A percentile compares a stretch with the other conserved stretches of the same genome.
These are phyloP conservation scores for Alternaria sp. DNA, from an alignment of 2,329 filamentous ascomycete species.

Conservation along the genomic window DNA sequence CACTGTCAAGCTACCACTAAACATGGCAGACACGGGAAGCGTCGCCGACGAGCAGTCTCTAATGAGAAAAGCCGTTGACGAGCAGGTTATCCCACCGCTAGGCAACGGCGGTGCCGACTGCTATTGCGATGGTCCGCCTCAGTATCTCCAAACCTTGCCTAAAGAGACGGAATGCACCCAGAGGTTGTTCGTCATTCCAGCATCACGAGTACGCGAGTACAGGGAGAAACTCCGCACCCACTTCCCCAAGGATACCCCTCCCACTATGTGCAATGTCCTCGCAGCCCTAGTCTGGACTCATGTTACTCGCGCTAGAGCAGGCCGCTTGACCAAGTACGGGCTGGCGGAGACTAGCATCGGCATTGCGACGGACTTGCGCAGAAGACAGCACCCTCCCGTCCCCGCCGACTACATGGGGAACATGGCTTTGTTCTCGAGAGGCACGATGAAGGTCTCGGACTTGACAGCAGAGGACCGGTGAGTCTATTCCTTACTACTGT, in stretches of 20 bases:
- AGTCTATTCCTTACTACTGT: constrained; percentile 23
- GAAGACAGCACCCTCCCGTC: constrained; percentile 35
- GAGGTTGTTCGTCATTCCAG: constrained; percentile 41
- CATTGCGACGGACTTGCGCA: constrained; percentile 43
- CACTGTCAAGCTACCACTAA: constrained; percentile 19
- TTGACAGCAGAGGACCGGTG: constrained; percentile 39
- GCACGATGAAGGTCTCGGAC: constrained; percentile 36
- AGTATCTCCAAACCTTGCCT: constrained; percentile 39
- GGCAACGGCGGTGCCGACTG: constrained; percentile 30
- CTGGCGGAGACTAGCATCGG: constrained; percentile 37
- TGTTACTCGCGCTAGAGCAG: constrained; percentile 43
- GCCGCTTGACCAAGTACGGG: constrained; percentile 25
- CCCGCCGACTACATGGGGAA: constrained; percentile 42
- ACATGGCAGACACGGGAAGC: constrained; percentile 23
- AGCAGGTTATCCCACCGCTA: constrained; percentile 18
- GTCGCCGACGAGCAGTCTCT: constrained; percentile 34
- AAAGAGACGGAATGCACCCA: constrained; percentile 36
- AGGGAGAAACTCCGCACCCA: constrained; percentile 33
- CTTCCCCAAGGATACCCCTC: constrained; percentile 28
- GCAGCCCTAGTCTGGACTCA: constrained; percentile 48
- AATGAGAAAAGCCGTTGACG: constrained; percentile 34
- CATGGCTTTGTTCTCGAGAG: constrained; percentile 43
- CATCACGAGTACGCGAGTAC: constrained; percentile 35
- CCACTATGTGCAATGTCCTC: constrained; percentile 44
- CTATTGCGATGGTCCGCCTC: constrained; percentile 37